Evolutionary conservation across 305 asterid species (phyloP), one percentile per base, ranked within the genome.

Genomic region (Ilex paraguariensis): DNA sequence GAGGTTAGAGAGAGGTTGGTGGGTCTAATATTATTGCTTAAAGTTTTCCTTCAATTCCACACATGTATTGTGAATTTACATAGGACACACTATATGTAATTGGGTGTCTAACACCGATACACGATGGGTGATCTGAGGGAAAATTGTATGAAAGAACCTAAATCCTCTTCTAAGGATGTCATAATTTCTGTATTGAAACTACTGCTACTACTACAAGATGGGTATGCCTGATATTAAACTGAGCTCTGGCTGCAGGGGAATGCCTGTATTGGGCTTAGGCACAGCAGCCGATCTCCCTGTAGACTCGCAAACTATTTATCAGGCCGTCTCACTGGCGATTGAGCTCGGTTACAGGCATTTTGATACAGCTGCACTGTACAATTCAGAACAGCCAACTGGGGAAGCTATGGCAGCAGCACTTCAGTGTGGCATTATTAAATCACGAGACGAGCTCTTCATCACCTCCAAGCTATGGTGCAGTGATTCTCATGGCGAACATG

Each of bases 401-500:
- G 87, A 78, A 60, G 95, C 92, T 49, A 51, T 84, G 59, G 64
- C 10, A 32, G 87, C 81, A 73, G 90, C 96, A 4, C 42, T 75
- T 1, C 28, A 60, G 12, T 54, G 73, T 40, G 83, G 90, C 0
- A 21, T 88, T 12, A 65, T 82, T 46, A 53, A 73, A 28, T 72
- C 81, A 13, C 69, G 96, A 3, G 73, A 70, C 8, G 84, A 86
- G 56, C 21, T 88, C 2, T 88, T 88, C 50, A 69, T 84, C 73
- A 76, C 87, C 30, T 79, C 96, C 3, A 86, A 86, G 81, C 80
- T 86, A 5, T 84, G 96, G 91, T 79, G 88, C 67, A 74, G 75
- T 53, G 92, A 88, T 60, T 84, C 90, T 70, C 85, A 81, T 56
- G 74, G 66, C 59, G 75, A 68, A 10, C 77, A 9, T 61, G 86